Evolutionary conservation across 768 basidiomycete genomes (phyloP), one percentile per base, ranked within the genome.

Genomic region (Mycena chlorophos): DNA sequence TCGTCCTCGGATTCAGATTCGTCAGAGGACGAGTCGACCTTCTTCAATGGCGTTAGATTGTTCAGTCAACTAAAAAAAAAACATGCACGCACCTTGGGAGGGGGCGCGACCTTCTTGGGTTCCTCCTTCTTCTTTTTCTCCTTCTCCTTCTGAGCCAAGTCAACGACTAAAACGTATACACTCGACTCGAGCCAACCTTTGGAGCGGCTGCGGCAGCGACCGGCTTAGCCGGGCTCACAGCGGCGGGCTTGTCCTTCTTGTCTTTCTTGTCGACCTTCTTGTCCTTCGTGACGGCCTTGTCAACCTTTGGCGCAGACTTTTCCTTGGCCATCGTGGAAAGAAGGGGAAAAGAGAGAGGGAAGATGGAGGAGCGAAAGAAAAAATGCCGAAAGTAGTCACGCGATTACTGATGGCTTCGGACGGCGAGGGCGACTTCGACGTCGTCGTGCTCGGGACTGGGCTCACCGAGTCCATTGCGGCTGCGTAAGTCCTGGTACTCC

Each of bases 401-500:
- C 26, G 26, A 43, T 20, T 43, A 37, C 34, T 23, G 16, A 43
- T 28, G 23, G 12, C n/a, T 37, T 38, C 43, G 51, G 28, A 43
- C 39, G 48, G 47, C 25, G 75, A 78, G 55, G 68, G 71, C 56
- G 66, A 73, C 31, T 88, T 89, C 60, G 88, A 92, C 60, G 81
- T 82, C 27, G 75, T 88, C 34, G 73, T 91, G 37, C 69, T 91
- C 43, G 89, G 90, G 4, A 91, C 89, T n/a, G 89, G 88, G 1
- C 73, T 98, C 3, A 79, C 87, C 30, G 87, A 95, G 66, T 93
- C 93, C 12, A 91, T 98, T 30, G 71, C 81, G 49, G 91, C 94
- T 61, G 92, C 94, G 93, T 96, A 73, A 82, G 91, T 43, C 48
- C 50, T 46, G 49, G 50, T 34, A 5, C 48, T 6, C 52, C 30